These are phyloP conservation scores for Boletus vinaceobasis DNA, from an alignment of 768 basidiomycete species.

Conservation along the genomic window DNA sequence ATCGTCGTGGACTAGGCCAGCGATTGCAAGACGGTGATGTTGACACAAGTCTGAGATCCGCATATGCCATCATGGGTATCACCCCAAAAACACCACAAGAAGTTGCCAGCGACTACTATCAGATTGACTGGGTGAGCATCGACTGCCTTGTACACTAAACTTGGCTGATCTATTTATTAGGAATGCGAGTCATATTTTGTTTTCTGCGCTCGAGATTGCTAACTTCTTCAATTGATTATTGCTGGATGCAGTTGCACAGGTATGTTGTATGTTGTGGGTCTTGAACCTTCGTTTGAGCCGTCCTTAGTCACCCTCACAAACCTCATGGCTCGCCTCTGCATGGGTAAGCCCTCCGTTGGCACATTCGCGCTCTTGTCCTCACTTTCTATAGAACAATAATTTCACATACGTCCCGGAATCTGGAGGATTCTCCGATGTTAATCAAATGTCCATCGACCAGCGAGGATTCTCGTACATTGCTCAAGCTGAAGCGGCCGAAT, in stretches of 20 bases:
- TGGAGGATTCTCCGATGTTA: slow-evolving; percentile 57
- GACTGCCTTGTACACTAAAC: not conserved
- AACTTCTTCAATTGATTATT: not conserved
- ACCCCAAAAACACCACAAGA: slow-evolving; percentile 45
- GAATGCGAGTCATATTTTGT: slow-evolving; percentile 25
- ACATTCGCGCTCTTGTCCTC: not conserved
- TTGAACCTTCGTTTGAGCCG: slow-evolving; percentile 21
- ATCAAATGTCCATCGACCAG: slow-evolving; percentile 55
- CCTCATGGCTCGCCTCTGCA: slow-evolving; percentile 60
- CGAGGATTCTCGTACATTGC: slow-evolving; percentile 59
- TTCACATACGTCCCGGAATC: slow-evolving; percentile 49
- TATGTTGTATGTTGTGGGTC: not conserved
- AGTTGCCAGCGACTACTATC: slow-evolving; percentile 55
- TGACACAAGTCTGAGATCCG: slow-evolving; percentile 52
- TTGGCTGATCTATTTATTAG: slow-evolving; percentile 13
- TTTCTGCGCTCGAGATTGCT: not conserved
- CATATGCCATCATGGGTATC: slow-evolving; percentile 49
- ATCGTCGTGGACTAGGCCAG: slow-evolving; percentile 7
- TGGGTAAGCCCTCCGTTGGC: slow-evolving; percentile 41
- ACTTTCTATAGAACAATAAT: slow-evolving; percentile 50
- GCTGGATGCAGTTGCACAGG: slow-evolving; percentile 26
- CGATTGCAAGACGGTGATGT: slow-evolving; percentile 32
- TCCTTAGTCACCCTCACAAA: slow-evolving; percentile 58
- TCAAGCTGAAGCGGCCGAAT: slow-evolving; percentile 53
- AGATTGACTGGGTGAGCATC: slow-evolving; percentile 37